Conservation (phyloP, 306 rosid species). For the Begonia masoniana region DNA sequence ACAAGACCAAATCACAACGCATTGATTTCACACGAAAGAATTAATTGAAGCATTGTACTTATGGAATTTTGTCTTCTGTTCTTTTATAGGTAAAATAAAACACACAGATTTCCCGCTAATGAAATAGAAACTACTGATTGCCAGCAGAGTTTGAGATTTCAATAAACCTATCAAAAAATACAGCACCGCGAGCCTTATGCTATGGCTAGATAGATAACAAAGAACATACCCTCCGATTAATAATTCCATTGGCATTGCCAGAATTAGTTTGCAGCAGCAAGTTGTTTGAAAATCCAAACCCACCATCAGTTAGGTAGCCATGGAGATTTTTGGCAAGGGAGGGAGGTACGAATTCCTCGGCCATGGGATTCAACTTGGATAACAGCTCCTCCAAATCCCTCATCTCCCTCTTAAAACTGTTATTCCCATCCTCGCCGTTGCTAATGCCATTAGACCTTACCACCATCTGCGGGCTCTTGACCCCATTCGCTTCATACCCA, state of each 20-base stretch:
- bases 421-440: conserved; percentile 37
- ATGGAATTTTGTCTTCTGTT: background rate
- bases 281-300: conserved; percentile 55
- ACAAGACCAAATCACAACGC: too few species aligned
- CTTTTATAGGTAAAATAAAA: too few species aligned
- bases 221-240: conserved; percentile 45
- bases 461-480: conserved; percentile 33
- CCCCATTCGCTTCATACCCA: conserved; percentile 48
- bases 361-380: conserved; percentile 88
- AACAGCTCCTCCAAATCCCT: conserved; percentile 77
- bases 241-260: conserved; percentile 36
- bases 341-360: conserved; percentile 83
- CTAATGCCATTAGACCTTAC: conserved; percentile 26
- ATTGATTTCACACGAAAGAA: background rate
- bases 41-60: background rate
- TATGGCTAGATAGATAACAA: background rate
- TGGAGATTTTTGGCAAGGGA: conserved; percentile 35
- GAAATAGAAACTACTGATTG: too few species aligned
- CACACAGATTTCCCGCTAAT: too few species aligned
- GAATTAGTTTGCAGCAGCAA: conserved; percentile 16
- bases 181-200: too few species aligned
- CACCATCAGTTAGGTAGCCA: conserved; percentile 27
- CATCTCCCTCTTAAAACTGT: conserved; percentile 53
- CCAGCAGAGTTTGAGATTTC: too few species aligned
- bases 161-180: background rate